These are phyloP conservation scores for Leishmania lainsoni DNA, from an alignment of 208 protist species.

Conservation along the genomic window DNA sequence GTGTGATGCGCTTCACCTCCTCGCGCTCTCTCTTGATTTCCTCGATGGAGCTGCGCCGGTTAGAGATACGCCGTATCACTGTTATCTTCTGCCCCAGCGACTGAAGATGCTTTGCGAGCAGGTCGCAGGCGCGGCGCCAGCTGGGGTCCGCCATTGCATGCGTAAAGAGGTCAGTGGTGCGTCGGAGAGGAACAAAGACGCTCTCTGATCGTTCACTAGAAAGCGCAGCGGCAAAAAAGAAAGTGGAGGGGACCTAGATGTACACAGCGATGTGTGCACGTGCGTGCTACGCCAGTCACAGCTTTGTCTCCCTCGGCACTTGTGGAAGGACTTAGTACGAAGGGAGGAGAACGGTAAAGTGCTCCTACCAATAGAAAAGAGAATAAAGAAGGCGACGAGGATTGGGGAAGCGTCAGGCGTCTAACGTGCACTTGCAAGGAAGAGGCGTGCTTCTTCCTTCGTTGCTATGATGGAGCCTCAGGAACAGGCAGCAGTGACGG, in stretches of 20 bases:
- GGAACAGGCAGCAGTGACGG: neutral
- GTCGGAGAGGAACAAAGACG: neutral
- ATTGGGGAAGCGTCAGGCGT: neutral
- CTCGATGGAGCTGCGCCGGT: slow-evolving; percentile 59
- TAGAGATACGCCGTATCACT: slow-evolving; percentile 73
- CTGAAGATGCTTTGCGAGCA: slow-evolving; percentile 59
- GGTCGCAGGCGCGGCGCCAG: slow-evolving; percentile 73
- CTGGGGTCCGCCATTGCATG: slow-evolving; percentile 34
- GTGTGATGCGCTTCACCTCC: slow-evolving; percentile 65
- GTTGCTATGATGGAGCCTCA: neutral
- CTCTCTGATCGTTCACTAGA: neutral
- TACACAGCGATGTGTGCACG: neutral
- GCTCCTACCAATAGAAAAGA: neutral
- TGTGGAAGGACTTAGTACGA: neutral
- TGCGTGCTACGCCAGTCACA: neutral
- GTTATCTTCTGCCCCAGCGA: slow-evolving; percentile 65
- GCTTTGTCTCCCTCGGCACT: neutral
- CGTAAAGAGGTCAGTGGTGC: neutral
- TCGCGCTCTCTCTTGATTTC: slow-evolving; percentile 82
- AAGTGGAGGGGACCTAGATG: too few species aligned
- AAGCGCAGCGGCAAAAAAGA: neutral
- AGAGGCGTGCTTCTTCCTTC: neutral
- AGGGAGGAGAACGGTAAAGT: neutral
- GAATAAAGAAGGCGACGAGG: neutral
- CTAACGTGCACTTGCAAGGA: neutral